Evolutionary conservation across 441 rosid genomes (phyloP).

Genomic region (Populus hybrid): DNA sequence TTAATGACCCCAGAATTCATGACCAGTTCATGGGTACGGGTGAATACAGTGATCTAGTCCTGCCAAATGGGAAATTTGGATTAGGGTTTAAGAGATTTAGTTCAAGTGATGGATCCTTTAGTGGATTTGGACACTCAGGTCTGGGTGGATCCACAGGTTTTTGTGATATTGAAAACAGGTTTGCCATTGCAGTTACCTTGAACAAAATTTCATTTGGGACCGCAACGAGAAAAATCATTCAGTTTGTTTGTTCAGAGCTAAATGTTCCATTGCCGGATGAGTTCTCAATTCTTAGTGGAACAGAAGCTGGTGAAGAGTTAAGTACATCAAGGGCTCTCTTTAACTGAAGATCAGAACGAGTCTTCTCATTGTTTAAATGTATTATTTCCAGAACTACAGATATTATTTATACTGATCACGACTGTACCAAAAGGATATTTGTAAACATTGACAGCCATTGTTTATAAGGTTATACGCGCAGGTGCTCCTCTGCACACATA

Average conservation of each 20-base stretch:
- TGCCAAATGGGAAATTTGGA: constrained; percentile 66
- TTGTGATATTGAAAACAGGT: constrained; percentile 66
- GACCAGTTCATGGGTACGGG: constrained; percentile 80
- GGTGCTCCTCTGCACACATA: too few species aligned
- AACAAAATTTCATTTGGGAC: constrained; percentile 82
- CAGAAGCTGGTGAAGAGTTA: constrained; percentile 20
- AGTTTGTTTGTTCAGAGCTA: constrained; percentile 79
- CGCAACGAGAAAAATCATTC: constrained; percentile 56
- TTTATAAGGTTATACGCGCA: not conserved
- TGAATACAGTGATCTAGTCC: constrained; percentile 48
- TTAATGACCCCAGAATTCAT: constrained; percentile 53
- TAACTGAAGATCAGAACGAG: constrained; percentile 34
- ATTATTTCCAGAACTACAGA: not conserved
- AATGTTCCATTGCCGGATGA: constrained; percentile 69
- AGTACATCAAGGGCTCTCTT: constrained; percentile 42
- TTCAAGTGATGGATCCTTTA: constrained; percentile 50
- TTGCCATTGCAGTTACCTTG: constrained; percentile 79
- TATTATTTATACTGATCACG: not conserved
- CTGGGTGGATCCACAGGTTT: constrained; percentile 91
- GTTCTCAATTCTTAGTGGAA: constrained; percentile 24
- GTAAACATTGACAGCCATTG: not conserved
- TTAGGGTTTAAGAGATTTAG: constrained; percentile 65
- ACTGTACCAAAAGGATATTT: not conserved
- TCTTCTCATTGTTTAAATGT: not conserved
- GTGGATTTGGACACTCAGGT: constrained; percentile 89